Evolutionary conservation across 305 asterid genomes (phyloP).

Genomic region (Fraxinus ornus): DNA sequence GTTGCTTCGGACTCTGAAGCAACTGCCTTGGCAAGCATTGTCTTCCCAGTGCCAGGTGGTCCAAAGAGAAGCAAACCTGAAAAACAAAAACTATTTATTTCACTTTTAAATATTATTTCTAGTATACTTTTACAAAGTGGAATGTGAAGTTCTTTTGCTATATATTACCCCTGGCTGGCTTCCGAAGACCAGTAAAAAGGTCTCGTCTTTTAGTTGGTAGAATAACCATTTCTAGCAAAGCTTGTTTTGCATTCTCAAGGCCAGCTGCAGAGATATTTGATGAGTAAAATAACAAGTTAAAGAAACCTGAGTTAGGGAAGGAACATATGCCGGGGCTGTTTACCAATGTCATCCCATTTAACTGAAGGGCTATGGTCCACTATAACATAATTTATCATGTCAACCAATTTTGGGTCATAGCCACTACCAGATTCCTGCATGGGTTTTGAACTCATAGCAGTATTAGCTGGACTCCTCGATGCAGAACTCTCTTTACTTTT

Average conservation of each 20-base stretch:
- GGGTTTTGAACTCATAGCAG: constrained; percentile 39
- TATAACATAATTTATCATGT: constrained; percentile 88
- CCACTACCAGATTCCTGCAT: constrained; percentile 49
- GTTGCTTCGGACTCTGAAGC: constrained; percentile 98
- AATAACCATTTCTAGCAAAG: constrained; percentile 93
- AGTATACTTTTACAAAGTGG: constrained; percentile 7
- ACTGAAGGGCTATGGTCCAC: constrained; percentile 89
- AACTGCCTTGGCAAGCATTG: constrained; percentile 98
- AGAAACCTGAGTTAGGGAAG: constrained; percentile 18
- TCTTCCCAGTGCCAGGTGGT: constrained; percentile 99
- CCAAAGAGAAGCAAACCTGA: constrained; percentile 96
- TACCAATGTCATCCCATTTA: constrained; percentile 99
- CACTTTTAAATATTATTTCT: neutral
- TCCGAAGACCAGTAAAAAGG: constrained; percentile 94
- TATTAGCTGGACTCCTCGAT: constrained; percentile 41
- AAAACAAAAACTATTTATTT: constrained; percentile 22
- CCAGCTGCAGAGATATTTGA: constrained; percentile 62
- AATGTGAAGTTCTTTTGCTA: constrained; percentile 17
- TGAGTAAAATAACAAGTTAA: constrained; percentile 4
- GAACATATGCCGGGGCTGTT: constrained; percentile 31
- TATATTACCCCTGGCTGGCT: constrained; percentile 83
- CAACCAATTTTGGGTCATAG: constrained; percentile 77
- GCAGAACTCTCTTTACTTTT: constrained; percentile 33
- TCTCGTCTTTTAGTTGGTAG: constrained; percentile 93
- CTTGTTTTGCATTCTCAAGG: constrained; percentile 95